Percentiles rank a stretch among this genome's conserved stretches.
Conservation (phyloP, 179 eudicot species). For the Pouteria campechiana region DNA sequence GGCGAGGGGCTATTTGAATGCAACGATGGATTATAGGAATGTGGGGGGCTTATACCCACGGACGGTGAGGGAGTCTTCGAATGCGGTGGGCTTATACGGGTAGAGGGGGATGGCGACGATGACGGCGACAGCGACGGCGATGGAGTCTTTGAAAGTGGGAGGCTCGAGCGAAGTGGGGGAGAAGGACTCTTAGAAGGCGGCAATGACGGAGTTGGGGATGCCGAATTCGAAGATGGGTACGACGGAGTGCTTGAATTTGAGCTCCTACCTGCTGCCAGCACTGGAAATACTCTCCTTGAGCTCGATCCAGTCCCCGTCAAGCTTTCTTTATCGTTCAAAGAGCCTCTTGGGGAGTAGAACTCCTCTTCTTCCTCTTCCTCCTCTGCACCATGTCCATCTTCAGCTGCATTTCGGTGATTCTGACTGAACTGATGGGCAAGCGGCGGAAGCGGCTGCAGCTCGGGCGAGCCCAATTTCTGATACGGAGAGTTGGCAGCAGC, state of each 20-base stretch:
- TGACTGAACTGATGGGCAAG: constrained; percentile 25
- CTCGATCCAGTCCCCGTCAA: constrained; percentile 37
- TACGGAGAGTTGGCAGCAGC: constrained; percentile 1
- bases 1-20: too few species aligned
- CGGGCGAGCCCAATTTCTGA: constrained; percentile 72
- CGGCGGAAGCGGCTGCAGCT: constrained; percentile 90
- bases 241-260: constrained; percentile 10
- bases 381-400: neutral
- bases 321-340: constrained; percentile 44
- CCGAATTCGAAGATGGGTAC: constrained; percentile 32
- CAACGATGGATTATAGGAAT: too few species aligned
- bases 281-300: constrained; percentile 38
- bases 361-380: constrained; percentile 48
- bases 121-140: constrained; percentile 42
- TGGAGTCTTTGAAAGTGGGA: constrained; percentile 42
- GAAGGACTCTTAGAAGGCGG: constrained; percentile 60
- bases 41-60: too few species aligned
- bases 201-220: constrained; percentile 51
- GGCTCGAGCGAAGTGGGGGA: constrained; percentile 59
- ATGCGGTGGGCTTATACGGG: too few species aligned
- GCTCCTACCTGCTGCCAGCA: constrained; percentile 22
- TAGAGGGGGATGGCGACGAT: too few species aligned
- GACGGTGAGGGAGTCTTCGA: too few species aligned
- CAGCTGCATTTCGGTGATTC: constrained; percentile 2
- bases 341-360: constrained; percentile 70